Evolutionary conservation across 805 yeast genomes (phyloP).

Genomic region (Candida arabinofermentans): DNA sequence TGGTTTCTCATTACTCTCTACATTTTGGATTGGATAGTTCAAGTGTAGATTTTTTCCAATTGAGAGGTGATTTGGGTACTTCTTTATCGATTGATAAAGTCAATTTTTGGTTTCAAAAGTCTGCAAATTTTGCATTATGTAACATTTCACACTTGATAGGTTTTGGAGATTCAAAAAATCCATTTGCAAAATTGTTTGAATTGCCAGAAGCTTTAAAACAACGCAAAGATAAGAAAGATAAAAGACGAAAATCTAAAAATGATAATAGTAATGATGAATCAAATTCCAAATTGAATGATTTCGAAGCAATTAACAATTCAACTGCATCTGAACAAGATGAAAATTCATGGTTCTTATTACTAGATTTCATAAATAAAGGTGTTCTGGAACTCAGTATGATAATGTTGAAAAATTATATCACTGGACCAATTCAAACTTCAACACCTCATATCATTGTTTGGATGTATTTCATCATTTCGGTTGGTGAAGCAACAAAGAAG

Average conservation of each 20-base stretch:
- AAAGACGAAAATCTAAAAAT: slow-evolving; percentile 42
- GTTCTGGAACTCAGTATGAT: slow-evolving; percentile 66
- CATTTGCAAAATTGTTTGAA: slow-evolving; percentile 71
- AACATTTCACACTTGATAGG: slow-evolving; percentile 74
- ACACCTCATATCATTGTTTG: slow-evolving; percentile 74
- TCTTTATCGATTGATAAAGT: slow-evolving; percentile 39
- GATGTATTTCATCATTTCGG: slow-evolving; percentile 65
- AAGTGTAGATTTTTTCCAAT: slow-evolving; percentile 58
- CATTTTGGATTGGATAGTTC: slow-evolving; percentile 66
- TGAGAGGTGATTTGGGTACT: slow-evolving; percentile 36
- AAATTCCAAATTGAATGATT: slow-evolving; percentile 10
- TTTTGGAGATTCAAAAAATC: slow-evolving; percentile 70
- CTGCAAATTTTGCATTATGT: slow-evolving; percentile 71
- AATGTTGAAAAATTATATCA: slow-evolving; percentile 59
- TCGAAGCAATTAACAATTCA: slow-evolving; percentile 21
- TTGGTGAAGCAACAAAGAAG: slow-evolving; percentile 50
- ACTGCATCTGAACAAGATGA: slow-evolving; percentile 29
- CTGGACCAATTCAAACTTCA: slow-evolving; percentile 68
- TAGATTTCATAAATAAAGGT: slow-evolving; percentile 55
- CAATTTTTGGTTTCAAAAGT: slow-evolving; percentile 74
- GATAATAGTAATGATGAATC: slow-evolving; percentile 12
- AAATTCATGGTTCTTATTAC: slow-evolving; percentile 53
- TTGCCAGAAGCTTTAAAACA: slow-evolving; percentile 70
- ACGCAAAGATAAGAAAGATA: slow-evolving; percentile 67
- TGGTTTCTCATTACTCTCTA: slow-evolving; percentile 60